A percentile compares a stretch with the other conserved stretches of the same genome.
phyloP scores from a whole-genome alignment of 768 basidiomycete species.

The Cystobasidium tubakii region DNA sequence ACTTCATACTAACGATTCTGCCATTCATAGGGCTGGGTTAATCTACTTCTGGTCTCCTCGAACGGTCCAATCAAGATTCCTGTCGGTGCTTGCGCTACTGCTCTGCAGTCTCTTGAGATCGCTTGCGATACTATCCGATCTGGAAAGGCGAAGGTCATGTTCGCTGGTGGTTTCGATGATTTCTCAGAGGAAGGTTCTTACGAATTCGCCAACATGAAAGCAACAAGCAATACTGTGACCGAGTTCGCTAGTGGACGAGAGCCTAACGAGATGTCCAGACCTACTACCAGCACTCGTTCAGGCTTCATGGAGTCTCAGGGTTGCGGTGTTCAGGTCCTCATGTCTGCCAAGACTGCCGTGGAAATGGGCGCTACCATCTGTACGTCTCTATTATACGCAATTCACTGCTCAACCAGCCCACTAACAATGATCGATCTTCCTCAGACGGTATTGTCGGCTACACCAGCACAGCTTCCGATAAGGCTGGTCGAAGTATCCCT shows the following conservation, averaged over 20 bases:
- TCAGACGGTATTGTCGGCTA: conserved; percentile 74
- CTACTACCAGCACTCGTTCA: conserved; percentile 88
- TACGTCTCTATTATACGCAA: neutral
- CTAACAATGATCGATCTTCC: neutral
- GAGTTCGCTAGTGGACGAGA: conserved; percentile 99
- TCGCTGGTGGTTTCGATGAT: conserved; percentile 97
- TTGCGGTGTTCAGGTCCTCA: conserved; percentile 91
- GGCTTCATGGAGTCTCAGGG: conserved; percentile 96
- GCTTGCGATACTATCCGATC: conserved; percentile 91
- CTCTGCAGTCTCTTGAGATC: conserved; percentile 94
- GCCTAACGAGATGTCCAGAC: conserved; percentile 97
- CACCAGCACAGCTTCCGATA: conserved; percentile 95
- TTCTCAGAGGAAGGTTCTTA: conserved; percentile 96
- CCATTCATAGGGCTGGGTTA: conserved; percentile 68
- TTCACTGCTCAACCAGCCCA: too few relatives aligned
- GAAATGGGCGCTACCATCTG: conserved; percentile 86
- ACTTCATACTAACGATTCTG: conserved; percentile 46
- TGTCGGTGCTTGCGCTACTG: conserved; percentile 97
- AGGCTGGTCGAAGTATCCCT: conserved; percentile 95
- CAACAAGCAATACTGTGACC: conserved; percentile 90
- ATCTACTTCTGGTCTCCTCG: conserved; percentile 86
- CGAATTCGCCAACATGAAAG: conserved; percentile 99
- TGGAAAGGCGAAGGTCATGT: conserved; percentile 98
- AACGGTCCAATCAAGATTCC: conserved; percentile 98
- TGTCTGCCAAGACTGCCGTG: conserved; percentile 92